Evolutionary conservation across 2,329 filamentous ascomycete genomes (phyloP).

Genomic region (Waltergamsia citrina): DNA sequence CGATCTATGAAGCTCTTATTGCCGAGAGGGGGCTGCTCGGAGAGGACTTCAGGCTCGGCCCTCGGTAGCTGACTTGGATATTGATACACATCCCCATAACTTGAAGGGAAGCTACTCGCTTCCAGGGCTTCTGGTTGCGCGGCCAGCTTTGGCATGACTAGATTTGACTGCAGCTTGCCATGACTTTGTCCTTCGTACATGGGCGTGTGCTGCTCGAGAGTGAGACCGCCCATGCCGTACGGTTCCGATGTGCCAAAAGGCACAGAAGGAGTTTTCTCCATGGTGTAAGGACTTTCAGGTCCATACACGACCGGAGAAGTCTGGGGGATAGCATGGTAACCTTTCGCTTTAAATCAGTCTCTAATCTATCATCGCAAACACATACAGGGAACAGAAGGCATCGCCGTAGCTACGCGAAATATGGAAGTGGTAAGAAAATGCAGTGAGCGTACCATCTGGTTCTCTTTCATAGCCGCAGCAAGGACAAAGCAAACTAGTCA

Average conservation of each 20-base stretch:
- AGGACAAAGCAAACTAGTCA: conserved; percentile 18
- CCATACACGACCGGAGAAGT: conserved; percentile 15
- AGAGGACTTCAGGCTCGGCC: too few species aligned
- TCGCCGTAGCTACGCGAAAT: not conserved
- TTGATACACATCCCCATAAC: too few species aligned
- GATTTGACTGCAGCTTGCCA: too few species aligned
- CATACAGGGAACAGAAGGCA: not conserved
- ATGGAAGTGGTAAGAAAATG: not conserved
- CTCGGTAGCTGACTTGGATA: too few species aligned
- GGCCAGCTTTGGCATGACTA: too few species aligned
- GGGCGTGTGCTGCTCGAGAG: not conserved
- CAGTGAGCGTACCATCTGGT: conserved; percentile 18
- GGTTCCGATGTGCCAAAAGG: not conserved
- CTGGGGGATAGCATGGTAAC: conserved; percentile 21
- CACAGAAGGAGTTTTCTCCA: conserved; percentile 13
- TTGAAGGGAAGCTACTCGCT: too few species aligned
- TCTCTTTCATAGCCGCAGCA: conserved; percentile 18
- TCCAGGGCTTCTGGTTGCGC: too few species aligned
- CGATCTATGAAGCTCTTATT: too few species aligned
- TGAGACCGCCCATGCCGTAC: not conserved
- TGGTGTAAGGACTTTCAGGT: conserved; percentile 19
- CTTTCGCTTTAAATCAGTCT: conserved; percentile 12
- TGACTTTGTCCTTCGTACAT: not conserved
- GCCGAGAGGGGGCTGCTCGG: too few species aligned
- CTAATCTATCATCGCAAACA: not conserved